These are phyloP conservation scores for Aspergillus terreus DNA, from an alignment of 2,329 filamentous ascomycete genomes.

Conservation along the genomic window DNA sequence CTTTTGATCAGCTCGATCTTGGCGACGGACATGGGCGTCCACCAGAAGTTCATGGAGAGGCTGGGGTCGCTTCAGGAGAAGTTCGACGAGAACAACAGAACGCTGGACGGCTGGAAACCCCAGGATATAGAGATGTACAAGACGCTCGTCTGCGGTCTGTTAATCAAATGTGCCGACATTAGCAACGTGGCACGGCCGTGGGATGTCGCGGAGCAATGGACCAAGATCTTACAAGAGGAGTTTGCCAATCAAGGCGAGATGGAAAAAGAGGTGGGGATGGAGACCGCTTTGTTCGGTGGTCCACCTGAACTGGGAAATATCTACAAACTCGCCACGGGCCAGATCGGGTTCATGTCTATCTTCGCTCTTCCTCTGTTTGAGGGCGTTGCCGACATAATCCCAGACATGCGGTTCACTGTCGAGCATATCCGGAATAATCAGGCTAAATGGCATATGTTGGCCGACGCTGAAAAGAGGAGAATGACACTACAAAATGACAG, in stretches of 20 bases:
- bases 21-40: conserved; percentile 94
- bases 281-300: conserved; percentile 76
- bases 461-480: conserved; percentile 28
- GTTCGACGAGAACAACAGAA: conserved; percentile 61
- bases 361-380: conserved; percentile 92
- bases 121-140: conserved; percentile 73
- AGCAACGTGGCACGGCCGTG: conserved; percentile 93
- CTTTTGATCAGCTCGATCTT: conserved; percentile 97
- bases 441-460: conserved; percentile 56
- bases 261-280: conserved; percentile 83
- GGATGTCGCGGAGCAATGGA: conserved; percentile 81
- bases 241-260: conserved; percentile 90
- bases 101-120: conserved; percentile 69
- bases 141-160: conserved; percentile 76
- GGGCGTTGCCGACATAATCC: conserved; percentile 79
- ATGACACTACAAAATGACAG: conserved; percentile 20
- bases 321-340: conserved; percentile 76
- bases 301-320: conserved; percentile 79
- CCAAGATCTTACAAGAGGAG: conserved; percentile 88
- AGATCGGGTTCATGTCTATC: conserved; percentile 94
- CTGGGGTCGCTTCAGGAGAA: conserved; percentile 77
- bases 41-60: conserved; percentile 94
- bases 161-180: conserved; percentile 98
- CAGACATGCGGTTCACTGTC: conserved; percentile 77
- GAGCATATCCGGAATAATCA: conserved; percentile 78